phyloP scores from a whole-genome alignment of 768 basidiomycete species.

The Trametes sanguinea region DNA sequence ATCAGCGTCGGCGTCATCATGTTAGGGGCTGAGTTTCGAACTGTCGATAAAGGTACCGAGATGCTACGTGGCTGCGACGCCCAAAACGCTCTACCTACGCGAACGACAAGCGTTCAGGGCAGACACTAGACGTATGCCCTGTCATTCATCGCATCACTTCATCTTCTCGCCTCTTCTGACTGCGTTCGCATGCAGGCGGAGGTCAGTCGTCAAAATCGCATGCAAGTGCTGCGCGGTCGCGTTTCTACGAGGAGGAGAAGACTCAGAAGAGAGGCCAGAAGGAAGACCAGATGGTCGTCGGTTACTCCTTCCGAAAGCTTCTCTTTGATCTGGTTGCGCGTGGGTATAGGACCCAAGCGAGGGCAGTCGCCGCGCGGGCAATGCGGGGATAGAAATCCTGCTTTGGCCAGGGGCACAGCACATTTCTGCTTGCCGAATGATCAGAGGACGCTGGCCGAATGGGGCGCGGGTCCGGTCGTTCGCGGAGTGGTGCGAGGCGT shows the following conservation, averaged over 20 bases:
- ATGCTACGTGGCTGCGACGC: not conserved
- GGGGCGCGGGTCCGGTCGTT: too few species aligned
- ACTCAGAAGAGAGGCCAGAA: not conserved
- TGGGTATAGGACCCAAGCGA: not conserved
- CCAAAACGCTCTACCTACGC: not conserved
- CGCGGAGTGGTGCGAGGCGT: too few species aligned
- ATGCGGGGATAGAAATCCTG: not conserved
- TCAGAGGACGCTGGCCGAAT: too few species aligned
- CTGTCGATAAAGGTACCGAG: not conserved
- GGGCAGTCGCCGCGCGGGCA: not conserved
- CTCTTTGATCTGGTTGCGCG: not conserved
- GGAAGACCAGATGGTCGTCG: not conserved
- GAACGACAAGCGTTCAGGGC: not conserved
- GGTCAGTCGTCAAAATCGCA: not conserved
- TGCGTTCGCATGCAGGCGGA: not conserved
- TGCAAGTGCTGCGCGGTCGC: not conserved
- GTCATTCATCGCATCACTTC: not conserved
- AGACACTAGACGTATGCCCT: not conserved
- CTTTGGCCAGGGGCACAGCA: not conserved
- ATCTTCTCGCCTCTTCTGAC: not conserved
- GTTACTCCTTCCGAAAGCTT: not conserved
- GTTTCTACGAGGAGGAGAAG: not conserved
- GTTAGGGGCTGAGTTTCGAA: too few species aligned
- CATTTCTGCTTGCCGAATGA: too few species aligned
- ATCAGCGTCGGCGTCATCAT: not conserved